Conservation (phyloP, 352 stramenopile genomes). For the Phytophthora sojae region DNA sequence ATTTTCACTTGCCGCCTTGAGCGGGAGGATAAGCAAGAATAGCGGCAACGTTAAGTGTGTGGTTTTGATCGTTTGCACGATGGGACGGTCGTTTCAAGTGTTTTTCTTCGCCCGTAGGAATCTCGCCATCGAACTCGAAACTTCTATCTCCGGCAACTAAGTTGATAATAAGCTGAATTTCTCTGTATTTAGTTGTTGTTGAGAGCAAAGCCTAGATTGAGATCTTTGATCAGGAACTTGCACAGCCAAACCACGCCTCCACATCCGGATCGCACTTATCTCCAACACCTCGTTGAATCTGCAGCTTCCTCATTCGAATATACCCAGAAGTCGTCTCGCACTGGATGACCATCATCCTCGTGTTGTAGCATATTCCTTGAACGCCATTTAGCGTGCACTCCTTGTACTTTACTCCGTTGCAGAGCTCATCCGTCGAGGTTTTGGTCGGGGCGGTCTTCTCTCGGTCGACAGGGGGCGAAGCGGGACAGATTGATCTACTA, state of each 20-base stretch:
- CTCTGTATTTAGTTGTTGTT: too few species aligned
- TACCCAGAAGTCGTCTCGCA: slow-evolving; percentile 38
- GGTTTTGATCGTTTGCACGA: too few species aligned
- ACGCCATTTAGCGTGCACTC: slow-evolving; percentile 30
- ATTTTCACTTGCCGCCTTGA: background rate
- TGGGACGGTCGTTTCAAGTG: too few species aligned
- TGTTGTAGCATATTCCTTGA: slow-evolving; percentile 55
- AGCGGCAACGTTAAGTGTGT: background rate
- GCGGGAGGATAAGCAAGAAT: background rate
- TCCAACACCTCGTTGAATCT: slow-evolving; percentile 43
- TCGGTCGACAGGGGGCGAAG: slow-evolving; percentile 28
- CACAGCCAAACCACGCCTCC: slow-evolving; percentile 46
- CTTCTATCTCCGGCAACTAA: background rate
- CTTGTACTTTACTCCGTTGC: slow-evolving; percentile 41
- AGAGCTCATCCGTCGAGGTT: slow-evolving; percentile 36
- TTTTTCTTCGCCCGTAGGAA: too few species aligned
- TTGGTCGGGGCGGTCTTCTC: slow-evolving; percentile 24
- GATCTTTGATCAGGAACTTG: background rate
- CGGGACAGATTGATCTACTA: slow-evolving; percentile 20
- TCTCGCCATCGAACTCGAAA: background rate
- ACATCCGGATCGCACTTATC: slow-evolving; percentile 31
- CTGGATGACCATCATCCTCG: slow-evolving; percentile 50
- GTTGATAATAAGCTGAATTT: background rate
- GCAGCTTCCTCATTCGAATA: slow-evolving; percentile 37
- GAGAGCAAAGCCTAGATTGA: too few species aligned